phyloP scores from a whole-genome alignment of 495 filamentous ascomycete genomes.

The Wilcoxina mikolae region DNA sequence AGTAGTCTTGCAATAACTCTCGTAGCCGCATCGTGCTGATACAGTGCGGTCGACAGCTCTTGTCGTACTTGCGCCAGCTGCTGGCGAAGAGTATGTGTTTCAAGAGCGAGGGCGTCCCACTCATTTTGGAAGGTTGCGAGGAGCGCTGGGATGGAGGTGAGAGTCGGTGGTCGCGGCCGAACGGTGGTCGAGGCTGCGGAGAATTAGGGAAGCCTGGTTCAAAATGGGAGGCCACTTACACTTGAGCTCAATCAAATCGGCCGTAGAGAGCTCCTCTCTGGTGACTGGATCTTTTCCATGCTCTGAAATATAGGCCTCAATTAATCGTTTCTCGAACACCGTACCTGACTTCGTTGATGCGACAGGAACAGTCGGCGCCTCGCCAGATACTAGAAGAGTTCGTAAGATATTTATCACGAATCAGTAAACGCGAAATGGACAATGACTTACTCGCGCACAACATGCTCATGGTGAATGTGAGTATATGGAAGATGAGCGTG shows the following conservation, averaged over 20 bases:
- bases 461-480: conserved; percentile 40
- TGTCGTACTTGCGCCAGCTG: conserved; percentile 79
- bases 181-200: conserved; percentile 53
- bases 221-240: conserved; percentile 8
- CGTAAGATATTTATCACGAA: conserved; percentile 20
- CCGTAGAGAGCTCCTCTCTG: conserved; percentile 67
- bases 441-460: conserved; percentile 57
- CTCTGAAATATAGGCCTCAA: conserved; percentile 88
- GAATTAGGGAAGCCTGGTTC: neutral
- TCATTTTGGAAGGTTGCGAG: conserved; percentile 95
- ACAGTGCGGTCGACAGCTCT: conserved; percentile 82
- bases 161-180: conserved; percentile 77
- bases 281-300: conserved; percentile 89
- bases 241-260: conserved; percentile 81
- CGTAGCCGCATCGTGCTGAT: conserved; percentile 90
- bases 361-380: conserved; percentile 88
- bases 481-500: neutral
- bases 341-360: conserved; percentile 88
- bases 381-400: conserved; percentile 68
- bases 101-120: conserved; percentile 87
- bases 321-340: conserved; percentile 85
- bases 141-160: conserved; percentile 93
- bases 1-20: conserved; percentile 82
- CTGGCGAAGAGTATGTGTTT: conserved; percentile 76
- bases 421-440: neutral